These are phyloP conservation scores for Beauveria sp. DNA, from an alignment of 2,329 filamentous ascomycete species.

Conservation along the genomic window DNA sequence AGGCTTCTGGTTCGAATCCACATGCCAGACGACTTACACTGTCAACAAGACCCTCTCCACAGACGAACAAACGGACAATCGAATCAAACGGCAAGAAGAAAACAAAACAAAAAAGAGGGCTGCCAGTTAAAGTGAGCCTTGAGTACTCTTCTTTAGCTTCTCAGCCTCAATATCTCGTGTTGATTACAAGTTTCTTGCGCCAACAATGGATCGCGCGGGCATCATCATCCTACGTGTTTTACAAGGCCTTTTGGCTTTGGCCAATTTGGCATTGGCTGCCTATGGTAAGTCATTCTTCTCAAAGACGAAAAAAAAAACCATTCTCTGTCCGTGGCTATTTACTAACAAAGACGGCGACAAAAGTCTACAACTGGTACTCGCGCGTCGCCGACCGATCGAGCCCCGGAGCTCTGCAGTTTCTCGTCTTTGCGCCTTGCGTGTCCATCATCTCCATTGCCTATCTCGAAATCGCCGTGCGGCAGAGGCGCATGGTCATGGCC, in stretches of 20 bases:
- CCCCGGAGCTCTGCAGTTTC: conserved; percentile 50
- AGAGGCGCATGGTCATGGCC: conserved; percentile 35
- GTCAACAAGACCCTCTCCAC: conserved; percentile 3
- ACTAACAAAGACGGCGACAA: neutral
- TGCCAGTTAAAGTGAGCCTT: neutral
- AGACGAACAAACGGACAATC: neutral
- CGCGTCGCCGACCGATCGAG: conserved; percentile 44
- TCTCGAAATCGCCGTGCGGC: conserved; percentile 35
- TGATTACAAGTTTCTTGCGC: neutral
- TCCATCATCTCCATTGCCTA: conserved; percentile 48
- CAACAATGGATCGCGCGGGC: conserved; percentile 7
- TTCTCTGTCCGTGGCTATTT: neutral
- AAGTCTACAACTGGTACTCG: conserved; percentile 51
- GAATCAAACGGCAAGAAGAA: neutral
- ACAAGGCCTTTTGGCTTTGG: conserved; percentile 37
- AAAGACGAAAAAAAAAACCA: neutral
- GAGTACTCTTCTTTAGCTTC: neutral
- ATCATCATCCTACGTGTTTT: conserved; percentile 25
- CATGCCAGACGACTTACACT: conserved; percentile 7
- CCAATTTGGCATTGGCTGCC: conserved; percentile 39
- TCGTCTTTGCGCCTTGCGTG: conserved; percentile 46
- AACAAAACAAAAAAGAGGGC: neutral
- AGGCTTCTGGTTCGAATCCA: neutral
- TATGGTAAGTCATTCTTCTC: conserved; percentile 34
- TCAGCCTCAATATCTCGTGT: neutral